phyloP scores from a whole-genome alignment of 148 eudicot genomes.

The Suaeda aralocaspica region DNA sequence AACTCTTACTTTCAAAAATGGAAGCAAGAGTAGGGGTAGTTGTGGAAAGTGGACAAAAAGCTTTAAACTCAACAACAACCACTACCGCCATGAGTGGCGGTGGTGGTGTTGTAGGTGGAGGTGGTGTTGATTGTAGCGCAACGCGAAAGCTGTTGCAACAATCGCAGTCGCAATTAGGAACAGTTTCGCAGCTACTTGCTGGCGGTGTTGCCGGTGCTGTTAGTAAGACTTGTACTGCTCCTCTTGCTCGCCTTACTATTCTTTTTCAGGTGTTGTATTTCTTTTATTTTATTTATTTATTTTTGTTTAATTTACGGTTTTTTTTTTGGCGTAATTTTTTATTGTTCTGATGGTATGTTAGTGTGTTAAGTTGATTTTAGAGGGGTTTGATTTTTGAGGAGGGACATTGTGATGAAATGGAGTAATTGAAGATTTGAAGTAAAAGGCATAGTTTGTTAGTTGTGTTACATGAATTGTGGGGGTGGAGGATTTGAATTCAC shows the following conservation, averaged over 20 bases:
- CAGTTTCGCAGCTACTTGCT: slow-evolving; percentile 66
- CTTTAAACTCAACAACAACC: slow-evolving; percentile 29
- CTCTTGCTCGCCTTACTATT: slow-evolving; percentile 83
- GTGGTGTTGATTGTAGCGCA: slow-evolving; percentile 41
- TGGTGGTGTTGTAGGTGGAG: slow-evolving; percentile 45
- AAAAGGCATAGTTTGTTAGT: no score
- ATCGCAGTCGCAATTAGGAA: slow-evolving; percentile 48
- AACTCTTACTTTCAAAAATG: slow-evolving; percentile 19
- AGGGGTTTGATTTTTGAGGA: no score
- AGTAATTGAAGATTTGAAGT: no score
- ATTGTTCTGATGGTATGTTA: no score
- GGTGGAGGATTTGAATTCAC: no score
- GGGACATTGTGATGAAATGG: no score
- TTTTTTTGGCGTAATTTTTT: no score
- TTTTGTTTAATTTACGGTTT: neutral
- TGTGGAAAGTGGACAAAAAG: slow-evolving; percentile 21
- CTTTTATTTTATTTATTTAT: no score
- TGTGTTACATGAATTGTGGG: no score
- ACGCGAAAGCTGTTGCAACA: slow-evolving; percentile 43
- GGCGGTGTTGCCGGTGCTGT: slow-evolving; percentile 88
- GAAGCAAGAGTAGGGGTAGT: slow-evolving; percentile 30
- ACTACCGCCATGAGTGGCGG: no score
- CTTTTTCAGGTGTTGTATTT: slow-evolving; percentile 65
- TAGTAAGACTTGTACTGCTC: slow-evolving; percentile 79
- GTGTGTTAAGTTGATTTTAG: no score